Percentiles rank a stretch among this genome's conserved stretches.
phyloP scores from a whole-genome alignment of 1,284 basidiomycete species.

The Pseudomicrostroma phylloplanum region DNA sequence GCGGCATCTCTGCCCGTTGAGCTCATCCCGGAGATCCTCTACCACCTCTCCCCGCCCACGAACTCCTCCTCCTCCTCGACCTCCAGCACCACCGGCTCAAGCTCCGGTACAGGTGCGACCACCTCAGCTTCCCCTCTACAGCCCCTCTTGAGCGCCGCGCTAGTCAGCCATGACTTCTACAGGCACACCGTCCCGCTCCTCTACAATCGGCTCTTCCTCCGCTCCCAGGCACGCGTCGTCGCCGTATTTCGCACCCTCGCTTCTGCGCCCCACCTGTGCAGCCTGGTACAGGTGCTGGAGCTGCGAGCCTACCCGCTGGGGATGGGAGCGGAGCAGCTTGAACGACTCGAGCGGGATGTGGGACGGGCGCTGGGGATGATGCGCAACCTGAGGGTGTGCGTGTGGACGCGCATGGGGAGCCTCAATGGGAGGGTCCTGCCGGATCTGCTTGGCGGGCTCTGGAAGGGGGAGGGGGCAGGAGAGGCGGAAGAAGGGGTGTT shows the following conservation, averaged over 20 bases:
- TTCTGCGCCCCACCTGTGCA: not conserved
- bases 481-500: no score
- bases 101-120: no score
- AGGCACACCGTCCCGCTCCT: not conserved
- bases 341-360: not conserved
- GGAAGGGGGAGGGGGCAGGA: no score
- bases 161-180: no score
- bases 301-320: not conserved
- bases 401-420: not conserved
- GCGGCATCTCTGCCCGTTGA: not conserved
- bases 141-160: not conserved
- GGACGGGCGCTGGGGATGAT: not conserved
- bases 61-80: not conserved
- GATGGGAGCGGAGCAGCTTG: not conserved
- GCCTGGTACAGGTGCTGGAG: constrained; percentile 4
- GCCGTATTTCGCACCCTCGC: not conserved
- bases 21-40: constrained; percentile 5
- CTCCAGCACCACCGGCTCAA: not conserved
- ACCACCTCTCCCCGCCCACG: not conserved
- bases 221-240: not conserved
- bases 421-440: not conserved
- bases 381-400: not conserved
- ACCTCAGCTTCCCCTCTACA: not conserved
- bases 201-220: not conserved
- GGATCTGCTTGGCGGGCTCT: not conserved